Conservation (phyloP, 1,139 yeast species). For the Geotrichum australiense region DNA sequence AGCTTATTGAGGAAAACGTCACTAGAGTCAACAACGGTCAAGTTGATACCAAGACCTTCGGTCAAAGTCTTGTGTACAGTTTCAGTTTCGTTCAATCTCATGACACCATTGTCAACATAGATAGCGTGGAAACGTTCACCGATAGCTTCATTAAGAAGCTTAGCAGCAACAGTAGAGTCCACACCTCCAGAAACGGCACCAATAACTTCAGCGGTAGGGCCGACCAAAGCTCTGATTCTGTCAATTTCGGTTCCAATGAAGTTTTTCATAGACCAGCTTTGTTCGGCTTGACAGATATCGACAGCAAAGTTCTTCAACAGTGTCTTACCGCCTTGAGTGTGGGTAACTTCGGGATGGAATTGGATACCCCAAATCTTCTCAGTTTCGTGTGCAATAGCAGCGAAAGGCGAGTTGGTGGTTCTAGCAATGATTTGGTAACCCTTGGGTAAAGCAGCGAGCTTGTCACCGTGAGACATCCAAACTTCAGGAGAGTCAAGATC, state of each 20-base stretch:
- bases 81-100: constrained; percentile 90
- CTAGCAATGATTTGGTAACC: constrained; percentile 89
- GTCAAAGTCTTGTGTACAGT: constrained; percentile 82
- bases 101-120: constrained; percentile 94
- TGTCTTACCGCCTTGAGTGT: constrained; percentile 83
- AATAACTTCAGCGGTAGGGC: constrained; percentile 96
- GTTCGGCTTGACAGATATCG: constrained; percentile 74
- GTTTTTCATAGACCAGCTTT: constrained; percentile 98
- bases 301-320: constrained; percentile 89
- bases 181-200: constrained; percentile 99
- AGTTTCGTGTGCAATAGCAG: constrained; percentile 76
- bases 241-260: constrained; percentile 94
- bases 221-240: constrained; percentile 83
- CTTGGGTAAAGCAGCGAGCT: constrained; percentile 80
- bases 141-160: constrained; percentile 95
- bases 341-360: constrained; percentile 99
- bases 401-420: constrained; percentile 89
- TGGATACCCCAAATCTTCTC: constrained; percentile 87
- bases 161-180: constrained; percentile 98
- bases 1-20: constrained; percentile 81
- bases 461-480: constrained; percentile 99
- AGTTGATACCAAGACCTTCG: constrained; percentile 88
- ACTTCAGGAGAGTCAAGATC: constrained; percentile 91
- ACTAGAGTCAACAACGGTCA: constrained; percentile 90
- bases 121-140: constrained; percentile 99